Conservation (phyloP, 2,329 filamentous ascomycete species). For the Aspergillus pseudoglaucus region DNA sequence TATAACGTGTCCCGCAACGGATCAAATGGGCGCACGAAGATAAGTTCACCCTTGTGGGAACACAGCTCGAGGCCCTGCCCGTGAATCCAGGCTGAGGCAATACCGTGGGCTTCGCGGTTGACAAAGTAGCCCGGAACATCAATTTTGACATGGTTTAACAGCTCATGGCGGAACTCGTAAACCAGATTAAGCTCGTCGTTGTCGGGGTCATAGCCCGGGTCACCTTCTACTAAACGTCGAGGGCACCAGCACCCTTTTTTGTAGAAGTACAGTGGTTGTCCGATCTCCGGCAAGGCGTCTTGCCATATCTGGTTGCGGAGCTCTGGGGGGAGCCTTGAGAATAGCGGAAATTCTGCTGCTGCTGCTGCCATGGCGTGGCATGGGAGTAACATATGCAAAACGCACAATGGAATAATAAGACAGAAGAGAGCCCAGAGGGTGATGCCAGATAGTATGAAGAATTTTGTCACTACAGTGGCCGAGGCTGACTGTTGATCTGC, state of each 20-base stretch:
- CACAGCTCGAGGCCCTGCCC: background rate
- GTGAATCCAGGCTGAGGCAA: too few relatives aligned
- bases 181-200: conserved; percentile 7
- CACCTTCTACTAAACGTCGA: conserved; percentile 5
- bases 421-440: background rate
- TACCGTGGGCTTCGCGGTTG: too few relatives aligned
- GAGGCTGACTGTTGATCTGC: conserved; percentile 1
- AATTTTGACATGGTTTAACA: conserved; percentile 6
- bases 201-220: conserved; percentile 5
- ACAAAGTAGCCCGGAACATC: conserved; percentile 6
- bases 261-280: conserved; percentile 9
- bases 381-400: background rate
- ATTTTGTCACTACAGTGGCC: background rate
- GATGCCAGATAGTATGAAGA: background rate
- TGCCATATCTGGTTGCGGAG: conserved; percentile 6
- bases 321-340: conserved; percentile 4
- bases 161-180: conserved; percentile 9
- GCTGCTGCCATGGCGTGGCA: background rate
- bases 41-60: background rate
- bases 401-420: background rate
- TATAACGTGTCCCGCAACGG: background rate
- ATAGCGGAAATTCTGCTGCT: conserved; percentile 3
- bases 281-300: conserved; percentile 4
- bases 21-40: background rate
- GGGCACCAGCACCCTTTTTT: conserved; percentile 10